Percentiles rank a stretch among this genome's conserved stretches.
phyloP scores from a whole-genome alignment of 257 asterid genomes.

The Thymus quinquecostatus region DNA sequence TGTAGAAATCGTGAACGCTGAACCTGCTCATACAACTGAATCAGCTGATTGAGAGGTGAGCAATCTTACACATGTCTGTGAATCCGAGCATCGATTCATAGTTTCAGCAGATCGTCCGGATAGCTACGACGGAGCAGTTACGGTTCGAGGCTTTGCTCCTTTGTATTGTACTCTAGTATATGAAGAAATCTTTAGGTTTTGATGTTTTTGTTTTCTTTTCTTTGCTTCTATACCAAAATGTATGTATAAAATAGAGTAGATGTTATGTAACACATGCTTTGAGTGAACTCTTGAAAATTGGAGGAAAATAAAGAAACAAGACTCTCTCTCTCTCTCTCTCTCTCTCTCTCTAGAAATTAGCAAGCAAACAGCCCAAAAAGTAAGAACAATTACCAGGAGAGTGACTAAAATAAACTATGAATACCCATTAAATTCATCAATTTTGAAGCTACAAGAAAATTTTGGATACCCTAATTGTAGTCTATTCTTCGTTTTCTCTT shows the following conservation, averaged over 20 bases:
- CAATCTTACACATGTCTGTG: background rate
- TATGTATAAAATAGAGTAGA: no score
- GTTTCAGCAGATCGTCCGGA: background rate
- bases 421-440: background rate
- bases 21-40: background rate
- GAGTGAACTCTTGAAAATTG: no score
- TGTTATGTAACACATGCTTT: no score
- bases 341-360: no score
- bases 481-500: background rate
- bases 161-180: background rate
- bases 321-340: no score
- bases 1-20: conserved; percentile 52
- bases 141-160: conserved; percentile 2
- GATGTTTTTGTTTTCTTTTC: background rate
- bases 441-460: conserved; percentile 15
- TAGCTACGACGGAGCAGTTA: no score
- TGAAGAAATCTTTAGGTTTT: background rate
- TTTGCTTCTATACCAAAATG: no score
- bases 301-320: no score
- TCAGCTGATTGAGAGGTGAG: background rate
- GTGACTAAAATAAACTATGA: background rate
- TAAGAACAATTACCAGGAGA: background rate
- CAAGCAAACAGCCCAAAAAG: background rate
- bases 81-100: background rate
- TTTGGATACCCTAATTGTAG: background rate